Percentiles rank a stretch among this genome's conserved stretches.
Conservation (phyloP, 495 filamentous ascomycete species). For the Tuber aestivum region DNA sequence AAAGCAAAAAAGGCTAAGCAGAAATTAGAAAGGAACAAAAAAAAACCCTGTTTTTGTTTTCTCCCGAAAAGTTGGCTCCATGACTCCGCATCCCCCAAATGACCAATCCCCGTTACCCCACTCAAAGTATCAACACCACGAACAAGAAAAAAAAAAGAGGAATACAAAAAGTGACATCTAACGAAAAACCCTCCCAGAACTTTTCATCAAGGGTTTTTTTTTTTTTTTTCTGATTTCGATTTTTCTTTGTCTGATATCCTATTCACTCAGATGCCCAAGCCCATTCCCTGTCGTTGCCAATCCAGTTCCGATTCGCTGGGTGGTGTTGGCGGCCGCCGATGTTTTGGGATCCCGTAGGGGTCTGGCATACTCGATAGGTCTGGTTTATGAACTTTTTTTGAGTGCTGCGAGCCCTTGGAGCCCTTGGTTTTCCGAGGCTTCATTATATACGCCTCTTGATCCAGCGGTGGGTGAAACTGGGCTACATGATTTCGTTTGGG, state of each 20-base stretch:
- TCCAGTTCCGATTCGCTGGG: constrained; percentile 40
- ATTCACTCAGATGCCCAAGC: constrained; percentile 34
- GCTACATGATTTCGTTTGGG: constrained; percentile 30
- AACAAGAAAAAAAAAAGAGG: not conserved
- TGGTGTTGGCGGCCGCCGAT: constrained; percentile 38
- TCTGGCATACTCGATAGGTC: constrained; percentile 25
- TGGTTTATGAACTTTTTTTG: constrained; percentile 17
- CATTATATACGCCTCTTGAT: constrained; percentile 33
- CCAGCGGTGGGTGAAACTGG: constrained; percentile 31
- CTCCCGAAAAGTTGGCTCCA: constrained; percentile 13
- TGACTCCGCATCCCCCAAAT: constrained; percentile 29
- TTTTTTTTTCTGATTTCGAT: not conserved
- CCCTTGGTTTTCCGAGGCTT: constrained; percentile 31
- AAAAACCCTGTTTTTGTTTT: constrained; percentile 36
- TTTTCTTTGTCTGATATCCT: constrained; percentile 9
- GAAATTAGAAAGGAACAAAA: constrained; percentile 17
- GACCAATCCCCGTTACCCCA: not conserved
- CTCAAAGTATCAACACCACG: not conserved
- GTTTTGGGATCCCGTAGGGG: constrained; percentile 38
- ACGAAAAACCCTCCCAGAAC: constrained; percentile 16
- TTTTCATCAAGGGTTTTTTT: constrained; percentile 16
- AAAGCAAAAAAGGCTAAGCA: not conserved
- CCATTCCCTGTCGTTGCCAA: constrained; percentile 35
- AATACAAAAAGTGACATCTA: constrained; percentile 29
- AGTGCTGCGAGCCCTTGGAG: constrained; percentile 21